Base-by-base conservation (phyloP, 2,329 filamentous ascomycete genomes). In the Diaporthe batatas region DNA sequence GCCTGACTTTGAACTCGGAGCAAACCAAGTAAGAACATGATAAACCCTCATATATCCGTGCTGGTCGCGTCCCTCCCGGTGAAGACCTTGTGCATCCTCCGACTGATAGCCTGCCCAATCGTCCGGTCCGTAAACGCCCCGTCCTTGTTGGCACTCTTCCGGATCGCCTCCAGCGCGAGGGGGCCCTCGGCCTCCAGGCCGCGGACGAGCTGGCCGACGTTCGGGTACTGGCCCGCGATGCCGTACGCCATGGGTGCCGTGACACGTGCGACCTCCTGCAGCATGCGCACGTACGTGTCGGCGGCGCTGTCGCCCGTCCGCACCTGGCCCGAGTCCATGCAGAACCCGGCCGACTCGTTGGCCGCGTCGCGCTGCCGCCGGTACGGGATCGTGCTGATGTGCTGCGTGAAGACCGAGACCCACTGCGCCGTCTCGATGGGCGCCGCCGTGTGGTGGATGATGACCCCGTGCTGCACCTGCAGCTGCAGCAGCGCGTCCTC, bases 321-420 rank as follows among this genome's bases (percentile, higher is more conserved):
- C 54, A 96, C 92, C 81, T 96, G 93, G 0, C 93, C 93, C 0
- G 86, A 85, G 69, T 94, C 93, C 92, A 95, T 95, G 82, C 93
- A 95, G 80, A 96, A 96, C 0, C 88, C 86, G 1, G 90, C 90
- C 16, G 87, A 84, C 1, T 87, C 85, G 76, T 82, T 82, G 64
- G 82, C 80, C 44, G 82, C 81, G 71, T 90, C 88, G 29, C 83
- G 82, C 76, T 87, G 86, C 68, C 84, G 88, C 75, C 90, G 89
- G 80, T 95, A 95, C 0, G 93, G 93, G 29, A 93, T 90, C 1
- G 91, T 93, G 10, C 92, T 93, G 64, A 96, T 91, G 79, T 96
- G 92, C 78, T 95, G 92, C 0, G 94, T 96, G 77, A 95, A 94
- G 44, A 88, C 85, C 39, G 87, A 84, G 39, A 95, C 90, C 91